These are phyloP conservation scores for Trichoderma sp. DNA, from an alignment of 2,329 filamentous ascomycete species.

Conservation along the genomic window DNA sequence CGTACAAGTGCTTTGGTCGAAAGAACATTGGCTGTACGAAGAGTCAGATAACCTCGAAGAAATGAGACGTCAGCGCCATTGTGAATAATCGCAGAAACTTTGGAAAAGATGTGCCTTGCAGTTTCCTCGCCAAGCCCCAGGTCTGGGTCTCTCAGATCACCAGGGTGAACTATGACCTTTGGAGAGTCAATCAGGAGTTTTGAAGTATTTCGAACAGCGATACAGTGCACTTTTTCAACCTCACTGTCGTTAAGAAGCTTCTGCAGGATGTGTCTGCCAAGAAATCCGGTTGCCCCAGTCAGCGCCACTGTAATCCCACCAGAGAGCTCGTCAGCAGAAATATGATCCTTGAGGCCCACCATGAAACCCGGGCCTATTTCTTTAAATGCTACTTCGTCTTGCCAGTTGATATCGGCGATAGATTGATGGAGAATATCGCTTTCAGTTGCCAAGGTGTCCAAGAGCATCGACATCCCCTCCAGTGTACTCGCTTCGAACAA, in stretches of 20 bases:
- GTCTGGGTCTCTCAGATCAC: not conserved
- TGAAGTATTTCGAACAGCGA: not conserved
- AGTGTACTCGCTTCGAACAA: not conserved
- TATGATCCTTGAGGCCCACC: not conserved
- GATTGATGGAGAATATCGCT: not conserved
- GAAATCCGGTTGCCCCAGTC: not conserved
- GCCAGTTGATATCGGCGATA: not conserved
- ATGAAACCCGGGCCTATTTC: not conserved
- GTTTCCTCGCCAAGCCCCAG: not conserved
- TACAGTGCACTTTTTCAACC: not conserved
- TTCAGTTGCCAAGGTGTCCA: not conserved
- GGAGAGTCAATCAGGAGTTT: not conserved
- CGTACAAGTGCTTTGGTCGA: not conserved
- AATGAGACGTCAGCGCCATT: not conserved
- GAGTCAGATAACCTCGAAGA: not conserved
- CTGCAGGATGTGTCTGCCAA: not conserved
- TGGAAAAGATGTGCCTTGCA: not conserved
- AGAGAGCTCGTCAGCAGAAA: not conserved
- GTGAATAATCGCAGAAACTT: not conserved
- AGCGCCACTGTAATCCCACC: not conserved
- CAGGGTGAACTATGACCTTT: not conserved
- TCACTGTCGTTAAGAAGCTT: not conserved
- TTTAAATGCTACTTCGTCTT: not conserved
- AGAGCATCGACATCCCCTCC: not conserved
- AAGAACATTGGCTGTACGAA: not conserved